These are phyloP conservation scores for Tricholoma sp. DNA, from an alignment of 768 basidiomycete genomes.

Conservation along the genomic window DNA sequence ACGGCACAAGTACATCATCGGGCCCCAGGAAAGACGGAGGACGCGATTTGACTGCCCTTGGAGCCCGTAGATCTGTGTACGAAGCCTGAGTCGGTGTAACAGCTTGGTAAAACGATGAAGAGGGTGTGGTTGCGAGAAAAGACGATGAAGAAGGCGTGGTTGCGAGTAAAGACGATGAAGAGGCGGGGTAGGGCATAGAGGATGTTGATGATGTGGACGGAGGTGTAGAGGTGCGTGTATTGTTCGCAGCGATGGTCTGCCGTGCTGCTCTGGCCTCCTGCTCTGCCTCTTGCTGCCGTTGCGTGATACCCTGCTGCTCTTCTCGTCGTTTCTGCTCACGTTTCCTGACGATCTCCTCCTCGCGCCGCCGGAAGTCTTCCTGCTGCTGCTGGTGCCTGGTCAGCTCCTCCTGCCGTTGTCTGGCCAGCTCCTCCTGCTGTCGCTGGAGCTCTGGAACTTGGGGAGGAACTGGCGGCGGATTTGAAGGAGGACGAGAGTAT, in stretches of 20 bases:
- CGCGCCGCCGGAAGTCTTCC: constrained; percentile 39
- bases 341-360: constrained; percentile 39
- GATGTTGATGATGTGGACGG: constrained; percentile 8
- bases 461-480: background rate
- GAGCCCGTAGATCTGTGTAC: constrained; percentile 18
- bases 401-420: constrained; percentile 10
- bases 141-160: constrained; percentile 10
- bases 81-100: constrained; percentile 7
- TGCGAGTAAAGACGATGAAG: constrained; percentile 9
- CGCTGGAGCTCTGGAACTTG: constrained; percentile 2
- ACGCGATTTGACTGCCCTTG: constrained; percentile 28
- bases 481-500: constrained; percentile 23
- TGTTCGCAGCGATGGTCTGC: constrained; percentile 25
- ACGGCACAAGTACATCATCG: constrained; percentile 19
- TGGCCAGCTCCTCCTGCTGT: constrained; percentile 9
- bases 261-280: constrained; percentile 41
- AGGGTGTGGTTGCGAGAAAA: constrained; percentile 8
- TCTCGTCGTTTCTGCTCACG: constrained; percentile 36
- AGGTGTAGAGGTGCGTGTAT: constrained; percentile 9
- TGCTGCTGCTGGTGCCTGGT: constrained; percentile 30
- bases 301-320: constrained; percentile 53
- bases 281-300: constrained; percentile 58
- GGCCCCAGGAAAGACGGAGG: constrained; percentile 27
- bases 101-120: constrained; percentile 15
- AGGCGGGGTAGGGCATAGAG: constrained; percentile 7